Base-by-base conservation (phyloP, 768 basidiomycete species). In the Leccinum olivaceopallidum region DNA sequence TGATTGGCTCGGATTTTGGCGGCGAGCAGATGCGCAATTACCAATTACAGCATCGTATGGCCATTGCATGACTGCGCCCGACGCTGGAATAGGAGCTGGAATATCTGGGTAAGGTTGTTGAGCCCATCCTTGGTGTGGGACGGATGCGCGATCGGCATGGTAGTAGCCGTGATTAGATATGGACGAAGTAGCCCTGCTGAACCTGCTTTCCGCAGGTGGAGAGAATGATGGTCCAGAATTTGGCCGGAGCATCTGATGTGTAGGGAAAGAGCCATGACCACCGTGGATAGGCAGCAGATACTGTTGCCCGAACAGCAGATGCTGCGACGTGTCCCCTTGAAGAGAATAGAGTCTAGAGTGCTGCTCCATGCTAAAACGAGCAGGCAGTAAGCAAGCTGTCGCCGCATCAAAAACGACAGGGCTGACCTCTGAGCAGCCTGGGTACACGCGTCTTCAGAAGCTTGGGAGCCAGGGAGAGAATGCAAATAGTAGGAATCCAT, bases 401-500 rank as follows among this genome's bases (percentile, higher is more conserved):
- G 13, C 53, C 62, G 62, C 58, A 9, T 62, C 60, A n/a, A 59
- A 37, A 42, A 53, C 13, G 34, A 49, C 48, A 54, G 36, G 36
- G 49, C 65, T 58, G 36, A 69, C 69, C 70, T 62, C 18, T 60
- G 62, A 55, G 42, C 1, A 13, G 58, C 47, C 42, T 44, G 56
- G 36, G 20, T 16, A 48, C 30, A 65, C 26, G 26, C 63, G 22
- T 54, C 8, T 30, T 28, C 53, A 32, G 60, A 57, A 28, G 22
- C 22, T 37, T 58, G 67, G 47, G 48, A 52, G 22, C 14, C 28
- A 42, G 52, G 36, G 28, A 22, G 32, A 6, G 47, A 60, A 62
- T 58, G 59, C 56, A 53, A 60, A 66, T 65, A 51, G 57, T 50
- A 55, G 56, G 62, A 32, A 47, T 56, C 7, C 69, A 70, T 70